Conservation (phyloP, 768 basidiomycete species). For the Flagelloscypha sp. region DNA sequence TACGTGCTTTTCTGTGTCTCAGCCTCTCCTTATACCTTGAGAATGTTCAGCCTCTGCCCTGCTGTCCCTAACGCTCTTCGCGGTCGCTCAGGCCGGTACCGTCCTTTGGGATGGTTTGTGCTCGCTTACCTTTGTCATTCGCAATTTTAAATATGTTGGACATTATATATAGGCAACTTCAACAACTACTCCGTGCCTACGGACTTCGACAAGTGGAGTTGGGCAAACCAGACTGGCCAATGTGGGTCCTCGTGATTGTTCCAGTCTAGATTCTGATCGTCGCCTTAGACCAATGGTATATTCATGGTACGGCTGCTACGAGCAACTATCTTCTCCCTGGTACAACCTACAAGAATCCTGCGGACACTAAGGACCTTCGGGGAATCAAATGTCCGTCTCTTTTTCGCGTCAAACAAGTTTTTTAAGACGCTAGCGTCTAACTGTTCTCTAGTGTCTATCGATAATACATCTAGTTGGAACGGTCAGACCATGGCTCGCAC, state of each 20-base stretch:
- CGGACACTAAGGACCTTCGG: constrained; percentile 37
- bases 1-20: too few relatives aligned
- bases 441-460: constrained; percentile 51
- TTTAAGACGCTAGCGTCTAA: too few relatives aligned
- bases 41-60: constrained; percentile 17
- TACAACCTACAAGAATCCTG: constrained; percentile 51
- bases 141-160: constrained; percentile 21
- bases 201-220: constrained; percentile 52
- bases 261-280: neutral
- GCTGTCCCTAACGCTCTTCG: neutral
- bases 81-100: constrained; percentile 2
- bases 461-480: constrained; percentile 48
- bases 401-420: too few relatives aligned
- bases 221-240: constrained; percentile 43
- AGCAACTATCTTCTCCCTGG: constrained; percentile 45
- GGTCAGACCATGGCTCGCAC: constrained; percentile 37
- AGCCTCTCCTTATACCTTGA: too few relatives aligned
- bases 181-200: constrained; percentile 35
- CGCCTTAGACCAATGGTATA: constrained; percentile 31
- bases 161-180: constrained; percentile 39
- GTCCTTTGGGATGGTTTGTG: constrained; percentile 1
- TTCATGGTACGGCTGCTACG: constrained; percentile 46
- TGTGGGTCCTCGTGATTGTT: constrained; percentile 40
- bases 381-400: too few relatives aligned
- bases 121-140: constrained; percentile 13